These are phyloP conservation scores for Geosmithia flava DNA, from an alignment of 2,329 filamentous ascomycete species.

Conservation along the genomic window DNA sequence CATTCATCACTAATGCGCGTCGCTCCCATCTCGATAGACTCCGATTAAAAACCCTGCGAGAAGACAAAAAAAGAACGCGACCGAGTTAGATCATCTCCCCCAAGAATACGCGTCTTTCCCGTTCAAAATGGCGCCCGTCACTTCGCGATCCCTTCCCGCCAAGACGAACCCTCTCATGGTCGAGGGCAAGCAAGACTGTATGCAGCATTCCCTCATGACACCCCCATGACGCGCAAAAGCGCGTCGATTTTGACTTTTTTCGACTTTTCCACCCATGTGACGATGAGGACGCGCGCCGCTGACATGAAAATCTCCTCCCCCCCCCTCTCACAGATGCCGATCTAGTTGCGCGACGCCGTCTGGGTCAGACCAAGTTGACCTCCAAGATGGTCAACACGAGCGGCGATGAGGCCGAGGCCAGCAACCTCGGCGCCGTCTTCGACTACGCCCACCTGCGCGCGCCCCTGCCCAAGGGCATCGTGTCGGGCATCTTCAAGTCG, in stretches of 20 bases:
- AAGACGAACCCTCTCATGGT: slow-evolving; percentile 34
- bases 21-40: too few relatives aligned
- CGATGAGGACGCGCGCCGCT: background rate
- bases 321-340: slow-evolving; percentile 44
- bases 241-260: background rate
- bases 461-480: slow-evolving; percentile 80
- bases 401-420: slow-evolving; percentile 42
- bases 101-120: background rate
- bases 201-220: slow-evolving; percentile 4
- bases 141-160: slow-evolving; percentile 2
- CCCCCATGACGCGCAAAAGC: background rate
- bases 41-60: too few relatives aligned
- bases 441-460: slow-evolving; percentile 94
- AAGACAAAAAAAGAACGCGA: too few relatives aligned
- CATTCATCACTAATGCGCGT: background rate
- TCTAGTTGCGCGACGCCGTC: slow-evolving; percentile 70
- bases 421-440: slow-evolving; percentile 67
- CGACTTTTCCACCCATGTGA: too few relatives aligned
- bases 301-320: too few relatives aligned
- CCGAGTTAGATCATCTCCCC: background rate
- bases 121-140: background rate
- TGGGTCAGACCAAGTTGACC: slow-evolving; percentile 85
- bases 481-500: slow-evolving; percentile 84
- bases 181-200: slow-evolving; percentile 53
- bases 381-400: slow-evolving; percentile 52